Percentiles rank a stretch among this genome's conserved stretches.
Conservation (phyloP, 2,329 filamentous ascomycete genomes). For the Penicillium sp. region DNA sequence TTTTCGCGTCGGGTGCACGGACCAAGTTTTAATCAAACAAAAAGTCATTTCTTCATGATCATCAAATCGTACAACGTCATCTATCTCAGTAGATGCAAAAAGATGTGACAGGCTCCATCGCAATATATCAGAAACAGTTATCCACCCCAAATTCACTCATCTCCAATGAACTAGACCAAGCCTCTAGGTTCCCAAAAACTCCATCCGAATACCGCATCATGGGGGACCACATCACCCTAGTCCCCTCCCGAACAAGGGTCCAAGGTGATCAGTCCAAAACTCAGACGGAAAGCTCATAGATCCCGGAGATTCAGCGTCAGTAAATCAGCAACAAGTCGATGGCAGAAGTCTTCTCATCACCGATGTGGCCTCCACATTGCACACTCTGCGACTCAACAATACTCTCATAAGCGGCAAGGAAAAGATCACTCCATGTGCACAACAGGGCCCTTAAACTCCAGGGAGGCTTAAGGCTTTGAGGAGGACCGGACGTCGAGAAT, state of each 20-base stretch:
- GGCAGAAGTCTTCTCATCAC: neutral
- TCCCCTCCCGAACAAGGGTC: neutral
- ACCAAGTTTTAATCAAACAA: slow-evolving; percentile 29
- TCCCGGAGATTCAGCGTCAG: neutral
- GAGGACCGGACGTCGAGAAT: neutral
- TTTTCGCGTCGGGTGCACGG: slow-evolving; percentile 39
- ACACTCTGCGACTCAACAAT: neutral
- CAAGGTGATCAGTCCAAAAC: neutral
- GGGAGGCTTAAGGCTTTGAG: neutral
- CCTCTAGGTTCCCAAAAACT: neutral
- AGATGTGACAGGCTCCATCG: neutral
- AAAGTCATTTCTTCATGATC: neutral
- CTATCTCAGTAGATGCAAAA: neutral
- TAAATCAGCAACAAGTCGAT: neutral
- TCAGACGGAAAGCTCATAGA: neutral
- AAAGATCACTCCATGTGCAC: neutral
- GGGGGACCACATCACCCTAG: neutral
- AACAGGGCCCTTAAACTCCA: neutral
- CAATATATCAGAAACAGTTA: neutral
- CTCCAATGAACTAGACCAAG: neutral
- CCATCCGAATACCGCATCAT: neutral
- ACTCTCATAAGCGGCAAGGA: neutral
- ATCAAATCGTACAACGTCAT: neutral
- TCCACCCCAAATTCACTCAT: neutral
- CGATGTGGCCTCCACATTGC: neutral